Conservation (phyloP, 1,284 basidiomycete genomes). For the Phylloboletellus chloephorus region DNA sequence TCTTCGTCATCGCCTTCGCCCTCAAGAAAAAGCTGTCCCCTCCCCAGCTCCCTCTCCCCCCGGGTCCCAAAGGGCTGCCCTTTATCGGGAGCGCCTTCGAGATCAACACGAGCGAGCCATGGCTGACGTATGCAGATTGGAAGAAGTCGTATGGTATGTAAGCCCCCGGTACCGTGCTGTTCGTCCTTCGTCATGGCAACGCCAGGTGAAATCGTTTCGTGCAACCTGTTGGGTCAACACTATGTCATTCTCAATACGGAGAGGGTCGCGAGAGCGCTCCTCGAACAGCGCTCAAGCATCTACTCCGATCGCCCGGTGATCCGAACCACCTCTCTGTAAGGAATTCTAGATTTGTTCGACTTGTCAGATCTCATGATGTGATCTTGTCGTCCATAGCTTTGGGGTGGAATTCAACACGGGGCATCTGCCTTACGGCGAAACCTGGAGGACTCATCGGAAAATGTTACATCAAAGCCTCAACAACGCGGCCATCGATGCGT, state of each 20-base stretch:
- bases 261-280: constrained; percentile 16
- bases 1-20: constrained; percentile 6
- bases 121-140: constrained; percentile 29
- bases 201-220: constrained; percentile 23
- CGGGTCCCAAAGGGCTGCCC: constrained; percentile 28
- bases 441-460: constrained; percentile 18
- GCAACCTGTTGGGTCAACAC: constrained; percentile 17
- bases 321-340: constrained; percentile 14
- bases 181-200: neutral
- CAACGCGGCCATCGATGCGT: constrained; percentile 10
- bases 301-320: constrained; percentile 19
- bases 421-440: constrained; percentile 12
- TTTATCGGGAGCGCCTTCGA: constrained; percentile 25
- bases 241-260: constrained; percentile 23
- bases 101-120: constrained; percentile 25
- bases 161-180: neutral
- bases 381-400: constrained; percentile 11
- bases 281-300: constrained; percentile 23
- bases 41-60: constrained; percentile 24
- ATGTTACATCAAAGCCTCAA: constrained; percentile 17
- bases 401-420: constrained; percentile 22
- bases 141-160: constrained; percentile 22
- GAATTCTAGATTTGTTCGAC: neutral
- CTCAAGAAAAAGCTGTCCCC: constrained; percentile 9
- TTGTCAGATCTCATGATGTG: neutral